Evolutionary conservation across 2,329 filamentous ascomycete species (phyloP).

Genomic region (Raffaelea arxii): DNA sequence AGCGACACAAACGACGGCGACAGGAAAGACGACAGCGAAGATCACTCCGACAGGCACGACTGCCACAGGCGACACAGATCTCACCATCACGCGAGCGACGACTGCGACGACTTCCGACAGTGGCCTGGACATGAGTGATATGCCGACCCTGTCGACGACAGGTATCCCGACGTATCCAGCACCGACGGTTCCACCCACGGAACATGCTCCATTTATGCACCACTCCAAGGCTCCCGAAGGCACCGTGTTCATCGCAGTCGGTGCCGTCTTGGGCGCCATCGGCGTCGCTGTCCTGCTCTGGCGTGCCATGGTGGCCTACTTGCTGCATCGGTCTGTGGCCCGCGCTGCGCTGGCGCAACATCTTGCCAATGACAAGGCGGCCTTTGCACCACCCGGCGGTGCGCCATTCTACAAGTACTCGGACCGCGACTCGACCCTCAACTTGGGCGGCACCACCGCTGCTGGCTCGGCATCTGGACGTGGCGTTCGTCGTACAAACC

Average conservation of each 20-base stretch:
- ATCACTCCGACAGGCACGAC: slow-evolving; percentile 6
- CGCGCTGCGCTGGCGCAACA: slow-evolving; percentile 71
- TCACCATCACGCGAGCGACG: slow-evolving; percentile 10
- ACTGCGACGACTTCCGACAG: slow-evolving; percentile 4
- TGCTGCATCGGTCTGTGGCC: slow-evolving; percentile 83
- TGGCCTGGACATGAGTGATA: slow-evolving; percentile 7
- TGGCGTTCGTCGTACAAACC: slow-evolving; percentile 39
- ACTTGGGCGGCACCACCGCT: not conserved
- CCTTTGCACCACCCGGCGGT: slow-evolving; percentile 46
- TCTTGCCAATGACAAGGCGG: slow-evolving; percentile 57
- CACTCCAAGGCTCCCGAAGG: slow-evolving; percentile 78
- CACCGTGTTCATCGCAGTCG: slow-evolving; percentile 92
- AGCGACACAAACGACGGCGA: not conserved
- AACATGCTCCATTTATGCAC: slow-evolving; percentile 84
- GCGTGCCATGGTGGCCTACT: slow-evolving; percentile 81
- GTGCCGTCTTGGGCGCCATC: slow-evolving; percentile 76
- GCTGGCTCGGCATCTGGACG: slow-evolving; percentile 22
- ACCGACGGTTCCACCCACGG: slow-evolving; percentile 70
- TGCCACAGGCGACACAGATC: not conserved
- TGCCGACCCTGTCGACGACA: slow-evolving; percentile 32
- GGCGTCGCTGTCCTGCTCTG: slow-evolving; percentile 75
- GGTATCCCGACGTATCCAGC: slow-evolving; percentile 52
- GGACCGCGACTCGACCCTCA: slow-evolving; percentile 43
- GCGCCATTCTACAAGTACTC: slow-evolving; percentile 57
- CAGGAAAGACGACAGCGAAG: slow-evolving; percentile 1